Evolutionary conservation across 75 land plant genomes (phyloP), one percentile per base, ranked within the genome.

Genomic region (Pseudotsuga menziesii): DNA sequence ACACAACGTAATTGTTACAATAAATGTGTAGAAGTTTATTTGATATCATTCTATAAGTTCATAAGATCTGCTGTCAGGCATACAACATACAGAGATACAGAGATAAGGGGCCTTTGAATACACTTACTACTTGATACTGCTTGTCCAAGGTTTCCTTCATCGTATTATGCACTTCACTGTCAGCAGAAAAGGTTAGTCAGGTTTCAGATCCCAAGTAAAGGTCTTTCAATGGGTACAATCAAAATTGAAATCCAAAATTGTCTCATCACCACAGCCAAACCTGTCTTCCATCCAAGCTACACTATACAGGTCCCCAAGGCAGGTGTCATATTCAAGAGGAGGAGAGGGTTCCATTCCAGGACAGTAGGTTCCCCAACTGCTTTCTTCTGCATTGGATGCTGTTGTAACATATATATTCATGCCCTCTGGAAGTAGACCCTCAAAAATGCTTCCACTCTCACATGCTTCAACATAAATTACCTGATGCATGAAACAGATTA

Each of bases 241-340:
- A 55, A 74, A 1, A 44, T 74, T n/a, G 11, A 25, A 12, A 67
- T 19, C 32, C 78, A 74, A 62, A 75, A 57, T 72, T 36, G 69
- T 61, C 17, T 44, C 57, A 17, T 44, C 25, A 32, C 32, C n/a
- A 32, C n/a, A 74, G 23, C 29, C 73, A 20, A 78, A 93, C 98
- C 93, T 91, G 81, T 95, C 98, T 73, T 95, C 98, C 96, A 95
- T 88, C 96, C 96, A 95, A 19, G 98, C 88, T 54, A 95, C 87
- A 81, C 98, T 95, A 78, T 93, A 95, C 56, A 93, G 82, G 74
- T 95, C 98, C 1, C 96, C 98, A 27, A 95, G 78, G 75, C 98
- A 95, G 48, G 94, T 91, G 64, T 86, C 76, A 76, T 81, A 95
- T 74, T 91, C 96, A 8, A 81, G 75, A 32, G 98, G 96, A 27